A percentile compares a stretch with the other conserved stretches of the same genome.
Conservation (phyloP, 192 early-diverging fungal species). For the Gaertneriomyces semiglobifer region DNA sequence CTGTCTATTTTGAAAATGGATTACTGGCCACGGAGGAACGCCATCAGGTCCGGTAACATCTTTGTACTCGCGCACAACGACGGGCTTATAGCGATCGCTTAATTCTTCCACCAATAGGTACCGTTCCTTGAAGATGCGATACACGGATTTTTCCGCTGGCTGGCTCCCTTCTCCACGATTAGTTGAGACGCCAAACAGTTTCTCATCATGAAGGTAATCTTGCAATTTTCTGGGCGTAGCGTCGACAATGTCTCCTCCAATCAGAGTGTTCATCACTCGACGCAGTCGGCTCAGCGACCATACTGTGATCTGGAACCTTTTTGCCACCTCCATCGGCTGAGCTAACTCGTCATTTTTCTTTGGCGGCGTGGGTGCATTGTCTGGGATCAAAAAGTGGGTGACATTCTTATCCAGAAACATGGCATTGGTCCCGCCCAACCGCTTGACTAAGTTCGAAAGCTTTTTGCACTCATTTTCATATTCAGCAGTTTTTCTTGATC, state of each 20-base stretch:
- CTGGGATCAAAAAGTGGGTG: conserved; percentile 19
- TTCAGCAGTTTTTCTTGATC: no score
- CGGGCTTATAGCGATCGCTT: conserved; percentile 11
- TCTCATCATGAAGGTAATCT: conserved; percentile 30
- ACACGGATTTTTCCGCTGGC: not conserved
- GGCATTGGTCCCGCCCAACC: no score
- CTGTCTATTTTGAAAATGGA: conserved; percentile 13
- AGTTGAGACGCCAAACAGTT: conserved; percentile 27
- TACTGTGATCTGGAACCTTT: conserved; percentile 11
- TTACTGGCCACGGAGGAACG: conserved; percentile 24
- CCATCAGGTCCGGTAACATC: conserved; percentile 10
- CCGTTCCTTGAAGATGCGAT: conserved; percentile 13
- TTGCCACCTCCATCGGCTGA: not conserved
- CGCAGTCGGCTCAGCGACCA: conserved; percentile 8
- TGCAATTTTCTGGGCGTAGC: conserved; percentile 20
- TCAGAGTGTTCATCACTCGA: conserved; percentile 10
- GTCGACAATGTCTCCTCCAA: conserved; percentile 1
- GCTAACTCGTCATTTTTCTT: not conserved
- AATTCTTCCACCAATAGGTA: conserved; percentile 29
- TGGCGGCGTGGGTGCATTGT: not conserved
- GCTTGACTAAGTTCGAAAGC: no score
- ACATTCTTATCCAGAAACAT: conserved; percentile 18
- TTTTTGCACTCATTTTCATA: no score
- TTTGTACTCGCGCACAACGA: conserved; percentile 28
- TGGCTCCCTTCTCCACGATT: not conserved